These are phyloP conservation scores for Fusarium goolgardi DNA, from an alignment of 2,329 filamentous ascomycete species.

Conservation along the genomic window DNA sequence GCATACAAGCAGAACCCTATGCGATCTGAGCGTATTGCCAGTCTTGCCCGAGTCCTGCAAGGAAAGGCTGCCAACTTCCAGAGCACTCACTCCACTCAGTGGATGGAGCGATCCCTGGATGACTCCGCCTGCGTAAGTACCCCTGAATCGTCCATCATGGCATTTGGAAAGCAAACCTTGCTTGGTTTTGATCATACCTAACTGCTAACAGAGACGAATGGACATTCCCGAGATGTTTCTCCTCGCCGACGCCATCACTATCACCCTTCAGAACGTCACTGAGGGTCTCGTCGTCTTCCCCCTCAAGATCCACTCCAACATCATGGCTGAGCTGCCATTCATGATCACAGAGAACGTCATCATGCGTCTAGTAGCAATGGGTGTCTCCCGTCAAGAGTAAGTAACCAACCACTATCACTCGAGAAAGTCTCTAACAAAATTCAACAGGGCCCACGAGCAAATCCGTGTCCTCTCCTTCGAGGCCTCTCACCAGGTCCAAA, in stretches of 20 bases:
- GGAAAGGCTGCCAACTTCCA: constrained; percentile 20
- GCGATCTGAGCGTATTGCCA: constrained; percentile 22
- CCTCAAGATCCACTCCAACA: constrained; percentile 14
- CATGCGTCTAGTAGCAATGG: constrained; percentile 35
- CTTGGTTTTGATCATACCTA: neutral
- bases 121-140: constrained; percentile 15
- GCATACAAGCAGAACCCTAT: constrained; percentile 36
- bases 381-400: constrained; percentile 31
- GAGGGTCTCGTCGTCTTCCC: constrained; percentile 41
- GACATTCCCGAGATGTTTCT: constrained; percentile 39
- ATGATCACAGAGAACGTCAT: constrained; percentile 42
- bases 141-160: neutral
- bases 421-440: neutral
- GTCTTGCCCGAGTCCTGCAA: constrained; percentile 22
- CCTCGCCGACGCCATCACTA: constrained; percentile 29
- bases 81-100: constrained; percentile 22
- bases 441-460: constrained; percentile 30
- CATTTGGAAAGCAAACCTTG: neutral
- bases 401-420: neutral
- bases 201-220: constrained; percentile 1
- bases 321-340: constrained; percentile 30
- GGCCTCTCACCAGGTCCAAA: constrained; percentile 30
- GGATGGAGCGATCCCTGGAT: constrained; percentile 33
- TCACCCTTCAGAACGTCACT: constrained; percentile 35
- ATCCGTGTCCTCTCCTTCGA: constrained; percentile 35